Evolutionary conservation across 129 eudicot species (phyloP).

Genomic region (Flaveria bidentis): DNA sequence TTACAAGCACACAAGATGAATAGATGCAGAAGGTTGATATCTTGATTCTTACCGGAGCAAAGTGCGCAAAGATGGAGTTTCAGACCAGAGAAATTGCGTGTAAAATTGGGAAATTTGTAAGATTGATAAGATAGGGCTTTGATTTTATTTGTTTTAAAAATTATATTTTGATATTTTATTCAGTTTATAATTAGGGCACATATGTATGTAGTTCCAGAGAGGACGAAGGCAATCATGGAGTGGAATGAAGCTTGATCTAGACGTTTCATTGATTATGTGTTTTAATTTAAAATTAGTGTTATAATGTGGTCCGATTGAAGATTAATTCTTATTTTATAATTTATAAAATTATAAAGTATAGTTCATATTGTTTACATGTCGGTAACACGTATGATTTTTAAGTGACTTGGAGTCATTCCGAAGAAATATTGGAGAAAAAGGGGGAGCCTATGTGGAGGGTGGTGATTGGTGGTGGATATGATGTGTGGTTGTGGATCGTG

Average conservation of each 20-base stretch:
- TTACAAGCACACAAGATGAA: background rate
- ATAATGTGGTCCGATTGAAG: too few species aligned
- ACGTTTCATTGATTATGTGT: too few species aligned
- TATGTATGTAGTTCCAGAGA: background rate
- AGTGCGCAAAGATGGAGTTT: conserved; percentile 11
- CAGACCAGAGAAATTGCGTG: conserved; percentile 28
- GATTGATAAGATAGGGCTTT: conserved; percentile 22
- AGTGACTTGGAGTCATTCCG: too few species aligned
- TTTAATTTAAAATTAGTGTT: background rate
- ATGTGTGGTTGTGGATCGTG: too few species aligned
- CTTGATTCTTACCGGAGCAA: conserved; percentile 10
- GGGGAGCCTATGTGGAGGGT: too few species aligned
- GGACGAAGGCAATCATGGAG: background rate
- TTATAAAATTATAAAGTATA: too few species aligned
- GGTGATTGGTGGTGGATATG: too few species aligned
- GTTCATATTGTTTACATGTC: too few species aligned
- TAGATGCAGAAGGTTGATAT: conserved; percentile 9
- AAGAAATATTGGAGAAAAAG: too few species aligned
- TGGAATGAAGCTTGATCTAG: background rate
- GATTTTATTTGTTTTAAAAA: conserved; percentile 3
- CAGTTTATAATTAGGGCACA: background rate
- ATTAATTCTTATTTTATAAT: too few species aligned
- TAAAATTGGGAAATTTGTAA: conserved; percentile 23
- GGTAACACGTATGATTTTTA: too few species aligned
- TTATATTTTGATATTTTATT: background rate